phyloP scores from a whole-genome alignment of 2,329 filamentous ascomycete species.

The Penicillium sp. region DNA sequence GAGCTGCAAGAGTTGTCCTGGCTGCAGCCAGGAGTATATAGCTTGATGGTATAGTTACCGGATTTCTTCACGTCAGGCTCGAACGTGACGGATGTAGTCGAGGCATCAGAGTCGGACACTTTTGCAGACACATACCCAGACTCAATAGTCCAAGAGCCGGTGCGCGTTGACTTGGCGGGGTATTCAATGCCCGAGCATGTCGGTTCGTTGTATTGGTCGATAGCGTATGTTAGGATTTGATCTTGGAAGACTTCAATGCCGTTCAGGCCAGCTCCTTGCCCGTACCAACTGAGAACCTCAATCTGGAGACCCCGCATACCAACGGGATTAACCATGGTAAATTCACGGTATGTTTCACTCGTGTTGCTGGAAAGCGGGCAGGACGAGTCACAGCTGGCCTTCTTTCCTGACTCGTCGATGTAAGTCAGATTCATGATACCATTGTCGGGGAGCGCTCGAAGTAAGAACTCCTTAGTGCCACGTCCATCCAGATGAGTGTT shows the following conservation, averaged over 20 bases:
- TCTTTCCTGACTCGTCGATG: slow-evolving; percentile 67
- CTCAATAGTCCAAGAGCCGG: slow-evolving; percentile 70
- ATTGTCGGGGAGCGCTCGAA: slow-evolving; percentile 77
- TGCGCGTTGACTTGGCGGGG: slow-evolving; percentile 64
- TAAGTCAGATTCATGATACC: slow-evolving; percentile 98
- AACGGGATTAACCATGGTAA: slow-evolving; percentile 81
- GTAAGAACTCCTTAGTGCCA: slow-evolving; percentile 84
- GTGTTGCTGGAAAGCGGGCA: slow-evolving; percentile 78
- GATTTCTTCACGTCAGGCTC: slow-evolving; percentile 80
- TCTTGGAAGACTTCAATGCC: slow-evolving; percentile 86
- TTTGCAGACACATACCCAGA: slow-evolving; percentile 74
- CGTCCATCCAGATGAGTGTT: slow-evolving; percentile 82
- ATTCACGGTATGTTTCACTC: slow-evolving; percentile 73
- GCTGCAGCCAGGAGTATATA: slow-evolving; percentile 89
- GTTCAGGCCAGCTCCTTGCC: slow-evolving; percentile 75
- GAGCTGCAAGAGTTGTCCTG: slow-evolving; percentile 72
- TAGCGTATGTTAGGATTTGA: slow-evolving; percentile 79
- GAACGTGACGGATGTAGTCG: slow-evolving; percentile 63
- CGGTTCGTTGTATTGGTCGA: slow-evolving; percentile 86
- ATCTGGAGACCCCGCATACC: slow-evolving; percentile 86
- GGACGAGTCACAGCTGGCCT: slow-evolving; percentile 70
- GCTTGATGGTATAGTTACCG: slow-evolving; percentile 84
- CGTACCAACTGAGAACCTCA: slow-evolving; percentile 85
- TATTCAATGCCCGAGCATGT: slow-evolving; percentile 65
- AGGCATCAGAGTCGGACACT: slow-evolving; percentile 56